phyloP scores from a whole-genome alignment of 345 rosid species.

The Boechera stricta region DNA sequence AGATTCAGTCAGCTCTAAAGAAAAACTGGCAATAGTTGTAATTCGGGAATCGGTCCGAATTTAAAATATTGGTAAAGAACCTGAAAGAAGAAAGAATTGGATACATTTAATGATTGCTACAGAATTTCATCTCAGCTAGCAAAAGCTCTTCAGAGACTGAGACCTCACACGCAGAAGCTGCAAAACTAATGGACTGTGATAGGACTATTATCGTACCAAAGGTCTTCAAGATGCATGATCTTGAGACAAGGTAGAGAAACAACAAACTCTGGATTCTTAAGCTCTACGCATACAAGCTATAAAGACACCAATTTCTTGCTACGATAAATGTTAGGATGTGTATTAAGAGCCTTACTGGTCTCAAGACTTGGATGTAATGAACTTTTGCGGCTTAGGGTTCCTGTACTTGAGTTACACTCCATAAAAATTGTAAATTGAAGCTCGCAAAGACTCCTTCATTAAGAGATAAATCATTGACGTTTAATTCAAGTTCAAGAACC shows the following conservation, averaged over 20 bases:
- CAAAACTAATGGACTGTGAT: not conserved
- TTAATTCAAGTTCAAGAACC: too few relatives aligned
- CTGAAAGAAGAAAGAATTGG: not conserved
- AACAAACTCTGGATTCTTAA: not conserved
- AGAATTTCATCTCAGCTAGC: not conserved
- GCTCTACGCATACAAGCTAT: not conserved
- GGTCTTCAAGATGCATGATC: constrained; percentile 4
- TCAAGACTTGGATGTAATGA: too few relatives aligned
- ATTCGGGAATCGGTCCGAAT: not conserved
- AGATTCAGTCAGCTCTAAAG: constrained; percentile 27
- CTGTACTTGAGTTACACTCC: too few relatives aligned
- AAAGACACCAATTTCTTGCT: constrained; percentile 26
- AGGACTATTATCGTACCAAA: not conserved
- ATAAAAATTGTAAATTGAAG: too few relatives aligned
- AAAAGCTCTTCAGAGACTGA: not conserved
- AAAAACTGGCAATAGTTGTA: not conserved
- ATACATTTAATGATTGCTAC: not conserved
- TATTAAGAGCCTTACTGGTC: too few relatives aligned
- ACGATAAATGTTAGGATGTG: not conserved
- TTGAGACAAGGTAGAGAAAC: constrained; percentile 20
- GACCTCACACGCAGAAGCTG: not conserved
- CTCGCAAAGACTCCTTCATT: too few relatives aligned
- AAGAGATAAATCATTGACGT: too few relatives aligned
- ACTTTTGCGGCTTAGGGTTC: too few relatives aligned
- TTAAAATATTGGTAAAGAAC: not conserved